Evolutionary conservation across 305 asterid genomes (phyloP), one percentile per base, ranked within the genome.

Genomic region (Andrographis paniculata): DNA sequence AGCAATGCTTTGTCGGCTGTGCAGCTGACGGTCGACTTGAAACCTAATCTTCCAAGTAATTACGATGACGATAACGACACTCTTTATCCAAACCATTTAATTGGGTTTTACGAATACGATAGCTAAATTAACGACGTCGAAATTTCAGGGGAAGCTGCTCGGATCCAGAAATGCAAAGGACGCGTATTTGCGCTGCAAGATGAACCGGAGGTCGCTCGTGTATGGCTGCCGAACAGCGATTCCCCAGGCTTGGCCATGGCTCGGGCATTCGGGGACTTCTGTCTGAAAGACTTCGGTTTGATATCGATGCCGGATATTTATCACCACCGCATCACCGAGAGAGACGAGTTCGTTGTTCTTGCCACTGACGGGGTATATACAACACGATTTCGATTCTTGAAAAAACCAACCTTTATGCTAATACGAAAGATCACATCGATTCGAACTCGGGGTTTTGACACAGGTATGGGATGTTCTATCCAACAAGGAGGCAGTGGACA

Each of bases 201-300:
- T 44, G 98, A 89, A 75, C 98, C 98, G 17, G 98, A 89, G 57
- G 96, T 86, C 61, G 95, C 67, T 23, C 71, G 98, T 56, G 98
- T 89, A 64, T 89, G 98, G 98, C 79, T 89, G 53, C 98, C 98
- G 33, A 82, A 3, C 76, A 55, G 96, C 53, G 93, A 89, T 75
- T 94, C 96, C 52, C 98, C 96, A 9, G 98, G 98, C 12, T 75
- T 89, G 56, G 98, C 98, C 16, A 89, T 89, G 98, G 95, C 98
- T 49, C 72, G 98, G 40, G 98, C 98, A 14, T 89, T 89, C 62
- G 98, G 98, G 31, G 98, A 89, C 66, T 89, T 89, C 61, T 86
- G 95, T 67, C 71, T 89, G 74, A 89, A 89, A 78, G 96, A 86
- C 38, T 86, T 86, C 48, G 98, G 96, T 21, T 96, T 89, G 41